Conservation (phyloP, 768 basidiomycete genomes). For the Termitomyces sp. region DNA sequence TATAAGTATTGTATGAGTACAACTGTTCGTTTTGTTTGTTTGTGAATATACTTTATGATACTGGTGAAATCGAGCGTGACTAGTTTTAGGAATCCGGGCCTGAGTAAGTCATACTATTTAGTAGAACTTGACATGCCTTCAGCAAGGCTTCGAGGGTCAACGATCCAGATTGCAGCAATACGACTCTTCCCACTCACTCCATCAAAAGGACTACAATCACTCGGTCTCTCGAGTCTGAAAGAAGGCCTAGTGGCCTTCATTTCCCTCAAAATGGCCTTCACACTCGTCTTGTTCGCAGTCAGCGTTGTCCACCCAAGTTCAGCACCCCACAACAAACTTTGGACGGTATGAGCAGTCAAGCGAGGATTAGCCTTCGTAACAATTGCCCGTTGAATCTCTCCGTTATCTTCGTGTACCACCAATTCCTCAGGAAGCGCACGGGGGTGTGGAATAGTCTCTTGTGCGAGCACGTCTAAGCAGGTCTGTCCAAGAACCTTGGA, state of each 20-base stretch:
- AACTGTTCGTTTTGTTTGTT: too few relatives aligned
- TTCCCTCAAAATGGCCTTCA: slow-evolving; percentile 68
- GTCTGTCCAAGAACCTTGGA: slow-evolving; percentile 43
- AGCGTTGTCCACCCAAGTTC: slow-evolving; percentile 76
- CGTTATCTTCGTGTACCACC: slow-evolving; percentile 9
- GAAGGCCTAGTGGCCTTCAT: slow-evolving; percentile 38
- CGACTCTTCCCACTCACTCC: slow-evolving; percentile 9
- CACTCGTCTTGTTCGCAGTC: slow-evolving; percentile 78
- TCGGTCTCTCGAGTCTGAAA: slow-evolving; percentile 23
- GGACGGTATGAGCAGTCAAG: slow-evolving; percentile 73
- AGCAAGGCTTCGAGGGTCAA: slow-evolving; percentile 76
- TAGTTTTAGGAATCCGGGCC: too few relatives aligned
- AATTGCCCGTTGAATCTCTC: slow-evolving; percentile 45
- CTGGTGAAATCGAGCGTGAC: too few relatives aligned
- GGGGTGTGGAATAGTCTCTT: slow-evolving; percentile 34
- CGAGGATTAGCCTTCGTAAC: slow-evolving; percentile 51
- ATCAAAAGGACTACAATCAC: slow-evolving; percentile 3
- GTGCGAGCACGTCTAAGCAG: slow-evolving; percentile 49
- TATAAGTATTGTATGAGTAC: too few relatives aligned
- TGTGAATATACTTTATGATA: too few relatives aligned
- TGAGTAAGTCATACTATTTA: neutral
- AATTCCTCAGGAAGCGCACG: slow-evolving; percentile 20
- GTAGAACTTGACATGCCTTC: slow-evolving; percentile 38
- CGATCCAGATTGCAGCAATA: slow-evolving; percentile 52
- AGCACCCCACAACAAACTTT: slow-evolving; percentile 67